phyloP scores from a whole-genome alignment of 495 filamentous ascomycete genomes.

The Extremus antarcticus region DNA sequence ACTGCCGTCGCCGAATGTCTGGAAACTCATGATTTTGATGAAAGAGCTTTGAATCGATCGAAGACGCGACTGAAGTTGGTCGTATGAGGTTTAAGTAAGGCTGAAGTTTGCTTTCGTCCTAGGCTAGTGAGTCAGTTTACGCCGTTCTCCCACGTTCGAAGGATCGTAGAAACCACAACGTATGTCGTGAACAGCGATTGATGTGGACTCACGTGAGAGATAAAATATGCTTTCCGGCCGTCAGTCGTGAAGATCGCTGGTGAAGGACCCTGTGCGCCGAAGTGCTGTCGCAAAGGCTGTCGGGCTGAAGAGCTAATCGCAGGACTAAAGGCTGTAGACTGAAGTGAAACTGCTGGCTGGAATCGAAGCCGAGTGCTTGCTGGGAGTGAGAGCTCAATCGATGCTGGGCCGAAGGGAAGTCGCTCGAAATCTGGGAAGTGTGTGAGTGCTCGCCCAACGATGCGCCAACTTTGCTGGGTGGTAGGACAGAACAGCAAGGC shows the following conservation, averaged over 20 bases:
- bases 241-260: slow-evolving; percentile 11
- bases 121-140: neutral
- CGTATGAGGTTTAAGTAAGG: slow-evolving; percentile 1
- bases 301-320: neutral
- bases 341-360: neutral
- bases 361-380: neutral
- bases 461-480: neutral
- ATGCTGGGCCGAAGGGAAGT: neutral
- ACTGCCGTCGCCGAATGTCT: slow-evolving; percentile 18
- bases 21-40: slow-evolving; percentile 20
- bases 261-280: neutral
- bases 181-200: too few species aligned
- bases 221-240: slow-evolving; percentile 21
- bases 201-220: slow-evolving; percentile 17
- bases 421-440: slow-evolving; percentile 2
- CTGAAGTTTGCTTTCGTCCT: slow-evolving; percentile 9
- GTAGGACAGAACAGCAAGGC: slow-evolving; percentile 9
- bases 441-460: neutral
- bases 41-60: neutral
- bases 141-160: neutral
- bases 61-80: neutral
- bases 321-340: neutral
- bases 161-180: neutral
- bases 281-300: neutral
- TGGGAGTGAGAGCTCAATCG: neutral